Evolutionary conservation across 352 stramenopile species (phyloP).

Genomic region (Globisporangium paroecandrum): DNA sequence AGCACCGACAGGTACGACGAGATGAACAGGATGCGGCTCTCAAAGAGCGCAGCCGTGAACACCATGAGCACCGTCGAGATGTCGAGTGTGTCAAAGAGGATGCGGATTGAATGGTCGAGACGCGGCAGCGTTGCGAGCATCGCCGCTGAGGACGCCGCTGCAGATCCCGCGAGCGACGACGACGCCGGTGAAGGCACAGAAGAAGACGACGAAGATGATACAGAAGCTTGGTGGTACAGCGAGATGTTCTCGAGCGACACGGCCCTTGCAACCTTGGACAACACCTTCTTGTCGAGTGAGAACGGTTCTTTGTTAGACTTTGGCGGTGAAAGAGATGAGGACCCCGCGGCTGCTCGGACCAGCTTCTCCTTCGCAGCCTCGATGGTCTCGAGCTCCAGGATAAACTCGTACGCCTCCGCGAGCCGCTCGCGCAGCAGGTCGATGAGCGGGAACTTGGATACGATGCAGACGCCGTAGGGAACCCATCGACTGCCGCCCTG

Average conservation of each 20-base stretch:
- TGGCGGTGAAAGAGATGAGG: constrained; percentile 7
- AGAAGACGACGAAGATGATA: constrained; percentile 15
- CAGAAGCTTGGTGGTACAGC: constrained; percentile 36
- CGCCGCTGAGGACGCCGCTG: constrained; percentile 26
- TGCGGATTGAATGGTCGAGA: constrained; percentile 70
- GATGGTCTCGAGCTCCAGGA: constrained; percentile 67
- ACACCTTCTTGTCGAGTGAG: constrained; percentile 72
- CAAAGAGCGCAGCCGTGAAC: constrained; percentile 74
- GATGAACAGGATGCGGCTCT: constrained; percentile 79
- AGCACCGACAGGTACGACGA: constrained; percentile 80
- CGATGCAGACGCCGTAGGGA: constrained; percentile 74
- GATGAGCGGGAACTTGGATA: constrained; percentile 82
- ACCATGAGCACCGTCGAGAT: constrained; percentile 69
- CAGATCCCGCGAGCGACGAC: constrained; percentile 30
- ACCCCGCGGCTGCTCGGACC: constrained; percentile 19
- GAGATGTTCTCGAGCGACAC: constrained; percentile 68
- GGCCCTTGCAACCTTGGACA: constrained; percentile 69
- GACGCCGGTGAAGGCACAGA: constrained; percentile 26
- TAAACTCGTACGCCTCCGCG: constrained; percentile 78
- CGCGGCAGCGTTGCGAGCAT: constrained; percentile 51
- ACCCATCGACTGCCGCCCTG: constrained; percentile 53
- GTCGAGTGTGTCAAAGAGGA: constrained; percentile 81
- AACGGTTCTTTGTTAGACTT: constrained; percentile 34
- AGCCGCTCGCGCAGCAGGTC: constrained; percentile 77
- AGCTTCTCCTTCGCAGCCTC: constrained; percentile 27